These are phyloP conservation scores for Fraxinus xanthoxyloides DNA, from an alignment of 305 asterid species.

Conservation along the genomic window DNA sequence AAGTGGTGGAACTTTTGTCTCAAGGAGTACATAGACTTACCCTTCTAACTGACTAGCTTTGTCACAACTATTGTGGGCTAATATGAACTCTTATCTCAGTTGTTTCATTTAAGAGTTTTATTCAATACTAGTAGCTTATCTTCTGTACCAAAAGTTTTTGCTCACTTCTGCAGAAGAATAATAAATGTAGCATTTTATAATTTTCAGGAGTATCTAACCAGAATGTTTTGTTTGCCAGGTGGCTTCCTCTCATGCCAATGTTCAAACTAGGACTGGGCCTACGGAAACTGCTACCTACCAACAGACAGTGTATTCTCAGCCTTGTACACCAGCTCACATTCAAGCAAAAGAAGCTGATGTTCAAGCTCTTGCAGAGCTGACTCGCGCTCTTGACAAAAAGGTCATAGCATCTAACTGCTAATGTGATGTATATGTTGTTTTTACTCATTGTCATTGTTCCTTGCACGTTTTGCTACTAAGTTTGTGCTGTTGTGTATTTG, in stretches of 20 bases:
- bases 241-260: constrained; percentile 42
- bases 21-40: neutral
- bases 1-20: neutral
- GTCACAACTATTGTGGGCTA: neutral
- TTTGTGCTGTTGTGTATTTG: neutral
- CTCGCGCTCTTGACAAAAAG: constrained; percentile 91
- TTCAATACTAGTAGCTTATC: neutral
- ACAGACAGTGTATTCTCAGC: constrained; percentile 43
- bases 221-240: constrained; percentile 39
- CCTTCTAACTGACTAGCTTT: neutral
- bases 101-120: neutral
- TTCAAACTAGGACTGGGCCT: constrained; percentile 38
- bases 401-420: constrained; percentile 34
- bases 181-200: constrained; percentile 9
- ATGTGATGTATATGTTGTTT: constrained; percentile 6
- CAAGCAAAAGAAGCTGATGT: constrained; percentile 92
- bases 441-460: neutral
- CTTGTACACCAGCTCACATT: constrained; percentile 43
- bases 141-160: neutral
- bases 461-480: neutral
- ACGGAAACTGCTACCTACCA: constrained; percentile 40
- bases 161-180: constrained; percentile 1
- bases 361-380: constrained; percentile 77
- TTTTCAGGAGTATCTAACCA: constrained; percentile 21
- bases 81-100: neutral